A percentile compares a stretch with the other conserved stretches of the same genome.
phyloP scores from a whole-genome alignment of 257 asterid species.

The Marsdenia floribunda region DNA sequence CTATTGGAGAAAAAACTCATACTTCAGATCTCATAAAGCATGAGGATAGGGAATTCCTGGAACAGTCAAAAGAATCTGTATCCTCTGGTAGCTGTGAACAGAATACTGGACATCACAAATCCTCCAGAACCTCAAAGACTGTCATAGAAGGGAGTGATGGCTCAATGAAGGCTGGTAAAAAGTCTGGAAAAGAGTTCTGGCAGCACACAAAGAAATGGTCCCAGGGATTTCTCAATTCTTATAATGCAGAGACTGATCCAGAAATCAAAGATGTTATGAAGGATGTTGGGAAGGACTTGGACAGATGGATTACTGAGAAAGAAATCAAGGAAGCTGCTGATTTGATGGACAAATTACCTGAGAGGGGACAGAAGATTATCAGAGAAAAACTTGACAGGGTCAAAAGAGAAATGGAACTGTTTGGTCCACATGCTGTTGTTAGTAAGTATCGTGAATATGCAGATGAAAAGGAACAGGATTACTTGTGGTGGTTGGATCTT shows the following conservation, averaged over 20 bases:
- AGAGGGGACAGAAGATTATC: slow-evolving; percentile 52
- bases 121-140: slow-evolving; percentile 51
- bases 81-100: slow-evolving; percentile 26
- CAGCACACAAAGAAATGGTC: slow-evolving; percentile 98
- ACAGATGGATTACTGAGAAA: slow-evolving; percentile 91
- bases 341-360: slow-evolving; percentile 64
- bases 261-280: slow-evolving; percentile 75
- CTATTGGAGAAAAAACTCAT: slow-evolving; percentile 34
- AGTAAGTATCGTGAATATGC: slow-evolving; percentile 91
- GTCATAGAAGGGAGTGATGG: slow-evolving; percentile 87
- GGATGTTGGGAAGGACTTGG: slow-evolving; percentile 87
- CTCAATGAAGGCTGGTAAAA: slow-evolving; percentile 69
- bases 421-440: slow-evolving; percentile 92
- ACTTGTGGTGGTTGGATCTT: slow-evolving; percentile 98
- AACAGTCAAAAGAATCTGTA: slow-evolving; percentile 39
- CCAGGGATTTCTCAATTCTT: slow-evolving; percentile 66
- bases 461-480: slow-evolving; percentile 77
- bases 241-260: slow-evolving; percentile 78
- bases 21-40: slow-evolving; percentile 34
- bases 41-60: slow-evolving; percentile 18
- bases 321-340: slow-evolving; percentile 89
- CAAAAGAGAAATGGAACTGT: slow-evolving; percentile 86
- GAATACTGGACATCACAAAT: slow-evolving; percentile 20
- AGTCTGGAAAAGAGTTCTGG: slow-evolving; percentile 83
- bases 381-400: slow-evolving; percentile 71